Percentiles rank a stretch among this genome's conserved stretches.
Evolutionary conservation across 192 early-diverging fungal genomes (phyloP).

Genomic region (Podila epicladia): DNA sequence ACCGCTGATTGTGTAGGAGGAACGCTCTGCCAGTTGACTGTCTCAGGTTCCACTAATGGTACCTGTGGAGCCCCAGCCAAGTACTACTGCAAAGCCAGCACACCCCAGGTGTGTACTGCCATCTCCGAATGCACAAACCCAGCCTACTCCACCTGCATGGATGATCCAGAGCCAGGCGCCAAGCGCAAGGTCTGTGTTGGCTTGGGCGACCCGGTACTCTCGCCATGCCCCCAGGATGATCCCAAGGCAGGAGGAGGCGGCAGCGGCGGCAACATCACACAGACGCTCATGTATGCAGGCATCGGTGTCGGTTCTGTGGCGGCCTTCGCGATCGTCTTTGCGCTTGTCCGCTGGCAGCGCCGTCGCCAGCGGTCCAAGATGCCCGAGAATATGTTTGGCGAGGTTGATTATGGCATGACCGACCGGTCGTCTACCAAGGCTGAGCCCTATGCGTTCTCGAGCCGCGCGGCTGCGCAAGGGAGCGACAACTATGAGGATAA

Average conservation of each 20-base stretch:
- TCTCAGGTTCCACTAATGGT: neutral
- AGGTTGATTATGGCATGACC: conserved; percentile 48
- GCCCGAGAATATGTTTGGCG: conserved; percentile 45
- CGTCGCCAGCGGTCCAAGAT: conserved; percentile 31
- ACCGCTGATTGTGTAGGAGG: neutral
- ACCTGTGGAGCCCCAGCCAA: neutral
- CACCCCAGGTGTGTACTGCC: neutral
- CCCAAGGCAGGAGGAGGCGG: neutral
- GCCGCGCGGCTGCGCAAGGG: conserved; percentile 36
- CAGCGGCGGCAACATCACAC: neutral
- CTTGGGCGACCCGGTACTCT: conserved; percentile 4
- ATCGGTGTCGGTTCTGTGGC: conserved; percentile 44
- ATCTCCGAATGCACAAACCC: conserved; percentile 7
- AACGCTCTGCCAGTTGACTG: neutral
- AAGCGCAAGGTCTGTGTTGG: conserved; percentile 11
- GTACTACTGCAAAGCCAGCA: neutral
- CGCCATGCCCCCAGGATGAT: neutral
- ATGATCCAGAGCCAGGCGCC: no score
- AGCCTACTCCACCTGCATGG: conserved; percentile 9
- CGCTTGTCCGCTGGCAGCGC: conserved; percentile 32
- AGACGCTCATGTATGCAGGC: conserved; percentile 32
- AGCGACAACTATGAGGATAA: conserved; percentile 10
- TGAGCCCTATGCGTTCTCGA: conserved; percentile 37
- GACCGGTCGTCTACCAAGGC: conserved; percentile 22
- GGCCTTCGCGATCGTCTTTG: conserved; percentile 23